These are phyloP conservation scores for Alectoria sarmentosa DNA, from an alignment of 495 filamentous ascomycete genomes.

Conservation along the genomic window DNA sequence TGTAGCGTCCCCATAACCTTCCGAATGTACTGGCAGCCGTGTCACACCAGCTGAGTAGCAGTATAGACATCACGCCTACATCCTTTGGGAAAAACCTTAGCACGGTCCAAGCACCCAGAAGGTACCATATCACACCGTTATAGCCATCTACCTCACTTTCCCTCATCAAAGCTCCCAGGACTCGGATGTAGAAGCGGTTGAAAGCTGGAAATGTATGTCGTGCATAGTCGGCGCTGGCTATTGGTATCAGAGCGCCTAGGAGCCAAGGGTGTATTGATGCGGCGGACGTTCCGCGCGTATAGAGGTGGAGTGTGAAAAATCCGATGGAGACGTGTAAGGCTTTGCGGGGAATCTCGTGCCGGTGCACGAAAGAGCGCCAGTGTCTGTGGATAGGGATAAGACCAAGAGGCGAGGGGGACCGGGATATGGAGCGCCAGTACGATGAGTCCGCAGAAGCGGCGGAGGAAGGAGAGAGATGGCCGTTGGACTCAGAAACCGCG, in stretches of 20 bases:
- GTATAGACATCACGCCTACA: conserved; percentile 77
- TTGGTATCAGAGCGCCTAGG: conserved; percentile 77
- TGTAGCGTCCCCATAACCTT: conserved; percentile 79
- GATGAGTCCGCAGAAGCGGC: conserved; percentile 49
- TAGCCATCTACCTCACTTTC: conserved; percentile 85
- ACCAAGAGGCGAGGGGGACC: conserved; percentile 84
- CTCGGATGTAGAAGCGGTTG: conserved; percentile 80
- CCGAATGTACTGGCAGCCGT: conserved; percentile 94
- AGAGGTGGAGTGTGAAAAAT: conserved; percentile 80
- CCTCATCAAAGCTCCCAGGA: conserved; percentile 86
- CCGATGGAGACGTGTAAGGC: conserved; percentile 81
- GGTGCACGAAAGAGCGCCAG: conserved; percentile 45
- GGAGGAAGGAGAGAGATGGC: conserved; percentile 61
- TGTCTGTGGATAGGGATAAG: conserved; percentile 84
- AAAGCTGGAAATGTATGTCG: conserved; percentile 73
- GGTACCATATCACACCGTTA: conserved; percentile 96
- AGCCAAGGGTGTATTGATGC: conserved; percentile 73
- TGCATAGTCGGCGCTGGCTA: conserved; percentile 71
- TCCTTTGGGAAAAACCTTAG: conserved; percentile 90
- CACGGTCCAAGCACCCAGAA: conserved; percentile 80
- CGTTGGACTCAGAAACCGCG: conserved; percentile 44
- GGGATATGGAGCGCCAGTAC: conserved; percentile 72
- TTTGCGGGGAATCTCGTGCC: conserved; percentile 44
- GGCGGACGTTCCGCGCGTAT: conserved; percentile 67
- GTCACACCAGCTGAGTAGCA: conserved; percentile 95